A percentile compares a stretch with the other conserved stretches of the same genome.
phyloP scores from a whole-genome alignment of 1,284 basidiomycete genomes.

The Heterobasidion occidentale region DNA sequence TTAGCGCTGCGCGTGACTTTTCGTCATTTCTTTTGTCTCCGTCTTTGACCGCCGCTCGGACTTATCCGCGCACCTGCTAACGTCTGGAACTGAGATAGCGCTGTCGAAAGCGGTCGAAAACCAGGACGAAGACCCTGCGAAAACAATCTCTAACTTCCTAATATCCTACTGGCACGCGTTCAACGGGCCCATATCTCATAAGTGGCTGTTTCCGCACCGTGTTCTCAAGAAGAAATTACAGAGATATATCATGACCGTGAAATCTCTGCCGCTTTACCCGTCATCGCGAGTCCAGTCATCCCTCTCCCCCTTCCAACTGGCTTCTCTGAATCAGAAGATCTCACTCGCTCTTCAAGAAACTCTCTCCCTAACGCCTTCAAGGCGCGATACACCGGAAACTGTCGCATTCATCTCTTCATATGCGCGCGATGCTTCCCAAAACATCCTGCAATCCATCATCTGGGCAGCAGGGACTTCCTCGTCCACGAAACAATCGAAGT shows the following conservation, averaged over 20 bases:
- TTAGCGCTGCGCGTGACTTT: no score
- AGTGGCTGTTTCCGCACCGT: no score
- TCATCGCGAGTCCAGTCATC: constrained; percentile 38
- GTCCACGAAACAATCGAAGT: constrained; percentile 8
- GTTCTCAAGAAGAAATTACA: neutral
- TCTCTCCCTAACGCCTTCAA: constrained; percentile 37
- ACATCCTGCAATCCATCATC: constrained; percentile 44
- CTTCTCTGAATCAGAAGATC: constrained; percentile 39
- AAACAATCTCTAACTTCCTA: no score
- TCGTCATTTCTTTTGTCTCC: no score
- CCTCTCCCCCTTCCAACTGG: constrained; percentile 45
- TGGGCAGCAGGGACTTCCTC: constrained; percentile 30
- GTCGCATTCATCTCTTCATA: constrained; percentile 49
- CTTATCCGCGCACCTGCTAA: no score
- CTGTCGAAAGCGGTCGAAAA: no score
- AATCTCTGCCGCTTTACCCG: constrained; percentile 42
- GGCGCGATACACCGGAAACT: constrained; percentile 36
- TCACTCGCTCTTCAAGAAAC: constrained; percentile 35
- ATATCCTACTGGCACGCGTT: no score
- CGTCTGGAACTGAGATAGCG: no score
- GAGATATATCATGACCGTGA: constrained; percentile 10
- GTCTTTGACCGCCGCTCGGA: no score
- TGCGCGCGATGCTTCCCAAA: constrained; percentile 43
- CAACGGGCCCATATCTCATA: no score
- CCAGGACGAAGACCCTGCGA: no score